Conservation (phyloP, 2,329 filamentous ascomycete genomes). For the Neofusicoccum ribis region DNA sequence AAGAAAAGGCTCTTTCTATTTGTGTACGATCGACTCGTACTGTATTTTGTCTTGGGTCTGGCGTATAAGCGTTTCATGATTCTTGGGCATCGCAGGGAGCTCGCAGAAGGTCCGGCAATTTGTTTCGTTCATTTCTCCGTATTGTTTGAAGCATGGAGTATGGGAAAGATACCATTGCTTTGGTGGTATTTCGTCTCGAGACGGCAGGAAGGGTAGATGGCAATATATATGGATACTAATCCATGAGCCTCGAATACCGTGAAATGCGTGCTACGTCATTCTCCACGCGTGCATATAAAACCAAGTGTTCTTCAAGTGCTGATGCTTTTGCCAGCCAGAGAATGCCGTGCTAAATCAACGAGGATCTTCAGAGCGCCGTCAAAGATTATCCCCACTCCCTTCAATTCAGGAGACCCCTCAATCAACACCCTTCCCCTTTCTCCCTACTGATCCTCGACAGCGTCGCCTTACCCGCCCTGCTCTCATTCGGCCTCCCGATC, state of each 20-base stretch:
- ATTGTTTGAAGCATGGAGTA: conserved; percentile 13
- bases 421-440: conserved; percentile 2
- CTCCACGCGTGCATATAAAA: not conserved
- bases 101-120: not conserved
- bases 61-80: conserved; percentile 1
- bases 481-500: conserved; percentile 38
- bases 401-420: not conserved
- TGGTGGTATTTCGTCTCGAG: conserved; percentile 12
- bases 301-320: not conserved
- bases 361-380: not conserved
- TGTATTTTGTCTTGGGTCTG: not conserved
- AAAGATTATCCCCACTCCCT: not conserved
- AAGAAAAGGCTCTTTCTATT: conserved; percentile 2
- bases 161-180: conserved; percentile 16
- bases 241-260: not conserved
- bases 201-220: not conserved
- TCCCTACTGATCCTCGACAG: conserved; percentile 15
- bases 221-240: not conserved
- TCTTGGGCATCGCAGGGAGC: not conserved
- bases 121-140: not conserved
- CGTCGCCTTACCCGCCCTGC: conserved; percentile 33
- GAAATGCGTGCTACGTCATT: no score
- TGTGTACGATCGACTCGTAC: conserved; percentile 5
- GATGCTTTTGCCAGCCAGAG: not conserved
- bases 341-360: not conserved